Base-by-base conservation (phyloP, 83 land plant species). In the Picea engelmannii region DNA sequence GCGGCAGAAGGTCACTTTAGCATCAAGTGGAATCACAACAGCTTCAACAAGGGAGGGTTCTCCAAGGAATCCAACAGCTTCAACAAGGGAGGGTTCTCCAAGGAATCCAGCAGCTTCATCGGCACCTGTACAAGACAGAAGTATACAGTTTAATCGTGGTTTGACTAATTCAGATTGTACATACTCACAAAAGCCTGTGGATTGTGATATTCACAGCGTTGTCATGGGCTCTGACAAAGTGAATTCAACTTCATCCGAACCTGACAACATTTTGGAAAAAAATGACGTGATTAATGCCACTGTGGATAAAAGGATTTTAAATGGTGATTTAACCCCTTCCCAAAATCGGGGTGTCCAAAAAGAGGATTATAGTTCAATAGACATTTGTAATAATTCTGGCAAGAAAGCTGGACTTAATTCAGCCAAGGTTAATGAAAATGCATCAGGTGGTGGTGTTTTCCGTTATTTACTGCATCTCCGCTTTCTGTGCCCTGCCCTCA, bases 381-480 rank as follows among this genome's bases (percentile, higher is more conserved):
- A 71, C 44, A 49, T 47, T 12, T 62, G 82, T 62, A 73, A 75
- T 79, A 75, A 68, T 68, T 67, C 49, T 73, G 81, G 62, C 77
- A 83, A 40, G 69, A 83, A 83, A 60, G 58, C 74, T 77, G 85
- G 68, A 77, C 38, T 74, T 80, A 81, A 66, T 25, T 63, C 89
- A 59, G 75, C 78, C 25, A 92, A 83, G 78, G 80, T 83, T 62
- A 90, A 90, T 80, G 85, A 90, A 35, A 90, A 69, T 79, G 62
- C 75, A 2, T 27, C 84, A 68, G 89, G 84, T 52, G 71, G 81
- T 77, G 89, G 96, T 78, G 96, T 88, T 64, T 87, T 97, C 5
- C 89, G 98, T 16, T 97, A 97, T 87, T 98, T 98, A 21, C 90
- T 97, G 18, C 99, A 97, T 77, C 88, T 97, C 59, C 90, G 96